Evolutionary conservation across 2,329 filamentous ascomycete genomes (phyloP).

Genomic region (Didymella pomorum): DNA sequence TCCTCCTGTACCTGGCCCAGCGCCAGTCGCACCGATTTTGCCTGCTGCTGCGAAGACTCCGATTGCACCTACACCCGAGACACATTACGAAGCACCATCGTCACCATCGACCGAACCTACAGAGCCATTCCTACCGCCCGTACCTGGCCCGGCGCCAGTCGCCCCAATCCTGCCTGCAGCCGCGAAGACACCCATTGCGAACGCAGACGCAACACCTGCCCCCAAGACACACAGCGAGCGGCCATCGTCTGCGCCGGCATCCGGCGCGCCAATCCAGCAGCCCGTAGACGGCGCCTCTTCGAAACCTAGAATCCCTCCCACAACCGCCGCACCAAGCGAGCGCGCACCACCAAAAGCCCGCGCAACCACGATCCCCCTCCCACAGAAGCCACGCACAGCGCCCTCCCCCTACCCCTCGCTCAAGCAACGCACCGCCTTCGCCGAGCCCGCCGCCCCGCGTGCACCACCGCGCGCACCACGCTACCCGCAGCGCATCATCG

Average conservation of each 20-base stretch:
- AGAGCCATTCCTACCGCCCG: conserved; percentile 13
- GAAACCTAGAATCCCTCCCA: conserved; percentile 10
- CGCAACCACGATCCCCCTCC: conserved; percentile 39
- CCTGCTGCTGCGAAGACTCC: conserved; percentile 1
- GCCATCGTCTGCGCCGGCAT: background rate
- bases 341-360: conserved; percentile 15
- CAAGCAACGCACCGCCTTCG: conserved; percentile 12
- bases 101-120: conserved; percentile 3
- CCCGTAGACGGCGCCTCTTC: conserved; percentile 3
- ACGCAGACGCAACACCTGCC: background rate
- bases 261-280: conserved; percentile 14
- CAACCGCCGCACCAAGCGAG: conserved; percentile 13
- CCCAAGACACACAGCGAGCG: background rate
- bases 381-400: conserved; percentile 24
- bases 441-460: conserved; percentile 19
- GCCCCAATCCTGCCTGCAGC: conserved; percentile 12
- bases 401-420: conserved; percentile 21
- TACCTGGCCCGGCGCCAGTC: conserved; percentile 17
- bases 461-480: conserved; percentile 14
- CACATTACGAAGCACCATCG: background rate
- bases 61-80: background rate
- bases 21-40: conserved; percentile 17
- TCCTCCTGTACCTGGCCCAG: conserved; percentile 17
- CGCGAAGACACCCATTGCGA: background rate
- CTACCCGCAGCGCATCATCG: conserved; percentile 28